These are phyloP conservation scores for Phytophthora sansomeana DNA, from an alignment of 352 stramenopile genomes.

Conservation along the genomic window DNA sequence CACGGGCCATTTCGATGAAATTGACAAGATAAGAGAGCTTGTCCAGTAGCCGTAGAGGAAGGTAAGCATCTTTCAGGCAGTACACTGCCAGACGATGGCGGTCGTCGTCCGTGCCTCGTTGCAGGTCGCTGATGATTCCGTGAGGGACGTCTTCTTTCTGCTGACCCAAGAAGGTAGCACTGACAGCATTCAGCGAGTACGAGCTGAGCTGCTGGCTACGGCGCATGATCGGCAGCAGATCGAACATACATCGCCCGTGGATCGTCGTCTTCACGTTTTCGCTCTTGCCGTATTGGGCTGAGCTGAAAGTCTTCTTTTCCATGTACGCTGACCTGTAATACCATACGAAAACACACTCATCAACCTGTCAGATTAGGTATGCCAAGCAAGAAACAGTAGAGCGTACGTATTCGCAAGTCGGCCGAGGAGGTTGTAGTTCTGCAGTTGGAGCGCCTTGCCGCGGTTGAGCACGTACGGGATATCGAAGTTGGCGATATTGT, in stretches of 20 bases:
- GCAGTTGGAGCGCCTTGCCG: slow-evolving; percentile 93
- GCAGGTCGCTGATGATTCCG: slow-evolving; percentile 97
- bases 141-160: slow-evolving; percentile 99
- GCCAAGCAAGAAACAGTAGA: too few relatives aligned
- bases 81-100: slow-evolving; percentile 98
- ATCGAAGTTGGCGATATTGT: slow-evolving; percentile 99
- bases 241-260: slow-evolving; percentile 98
- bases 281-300: slow-evolving; percentile 96
- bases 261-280: slow-evolving; percentile 99
- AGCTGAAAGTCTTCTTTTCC: slow-evolving; percentile 98
- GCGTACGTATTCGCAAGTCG: slow-evolving; percentile 88
- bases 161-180: slow-evolving; percentile 96
- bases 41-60: slow-evolving; percentile 97
- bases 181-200: slow-evolving; percentile 99
- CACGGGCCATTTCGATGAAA: slow-evolving; percentile 99
- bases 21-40: slow-evolving; percentile 99
- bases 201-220: slow-evolving; percentile 99
- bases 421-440: slow-evolving; percentile 82
- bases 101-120: slow-evolving; percentile 97
- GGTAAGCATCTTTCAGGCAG: slow-evolving; percentile 99
- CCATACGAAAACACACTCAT: too few relatives aligned
- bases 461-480: slow-evolving; percentile 99
- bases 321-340: slow-evolving; percentile 81
- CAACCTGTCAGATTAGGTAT: slow-evolving; percentile 16
- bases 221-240: slow-evolving; percentile 99